Conservation (phyloP, 2,329 filamentous ascomycete species). For the Trichoderma afroharzianum region DNA sequence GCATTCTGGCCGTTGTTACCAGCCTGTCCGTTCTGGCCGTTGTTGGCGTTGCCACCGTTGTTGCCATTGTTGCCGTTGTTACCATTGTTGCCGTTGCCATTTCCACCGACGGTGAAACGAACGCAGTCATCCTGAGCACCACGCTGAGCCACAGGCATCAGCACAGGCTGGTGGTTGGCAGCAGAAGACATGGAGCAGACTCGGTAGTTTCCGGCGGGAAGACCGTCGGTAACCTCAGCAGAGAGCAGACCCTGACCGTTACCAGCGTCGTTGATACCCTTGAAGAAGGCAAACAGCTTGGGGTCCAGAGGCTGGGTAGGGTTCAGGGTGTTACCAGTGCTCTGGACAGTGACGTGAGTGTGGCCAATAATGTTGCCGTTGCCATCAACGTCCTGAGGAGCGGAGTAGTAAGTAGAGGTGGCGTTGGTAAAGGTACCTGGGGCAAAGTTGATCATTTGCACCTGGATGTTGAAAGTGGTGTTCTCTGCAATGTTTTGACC, state of each 20-base stretch:
- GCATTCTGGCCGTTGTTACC: background rate
- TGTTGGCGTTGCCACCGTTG: slow-evolving; percentile 4
- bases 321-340: slow-evolving; percentile 48
- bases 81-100: slow-evolving; percentile 21
- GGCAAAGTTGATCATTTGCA: slow-evolving; percentile 51
- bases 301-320: slow-evolving; percentile 52
- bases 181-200: slow-evolving; percentile 60
- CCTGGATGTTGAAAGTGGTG: slow-evolving; percentile 49
- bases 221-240: slow-evolving; percentile 53
- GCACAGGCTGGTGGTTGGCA: slow-evolving; percentile 63
- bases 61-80: slow-evolving; percentile 6
- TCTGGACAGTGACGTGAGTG: slow-evolving; percentile 57
- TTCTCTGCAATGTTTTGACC: slow-evolving; percentile 45
- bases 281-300: slow-evolving; percentile 58
- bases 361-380: slow-evolving; percentile 54
- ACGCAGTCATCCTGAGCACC: slow-evolving; percentile 64
- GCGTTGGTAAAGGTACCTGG: slow-evolving; percentile 61
- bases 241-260: slow-evolving; percentile 52
- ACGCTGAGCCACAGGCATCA: slow-evolving; percentile 65
- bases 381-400: slow-evolving; percentile 51
- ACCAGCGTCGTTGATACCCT: slow-evolving; percentile 61
- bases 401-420: slow-evolving; percentile 56
- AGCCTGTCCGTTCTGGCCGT: background rate
- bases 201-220: slow-evolving; percentile 61
- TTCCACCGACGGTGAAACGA: slow-evolving; percentile 51